Evolutionary conservation across 352 stramenopile species (phyloP).

Genomic region (Globisporangium paroecandrum): DNA sequence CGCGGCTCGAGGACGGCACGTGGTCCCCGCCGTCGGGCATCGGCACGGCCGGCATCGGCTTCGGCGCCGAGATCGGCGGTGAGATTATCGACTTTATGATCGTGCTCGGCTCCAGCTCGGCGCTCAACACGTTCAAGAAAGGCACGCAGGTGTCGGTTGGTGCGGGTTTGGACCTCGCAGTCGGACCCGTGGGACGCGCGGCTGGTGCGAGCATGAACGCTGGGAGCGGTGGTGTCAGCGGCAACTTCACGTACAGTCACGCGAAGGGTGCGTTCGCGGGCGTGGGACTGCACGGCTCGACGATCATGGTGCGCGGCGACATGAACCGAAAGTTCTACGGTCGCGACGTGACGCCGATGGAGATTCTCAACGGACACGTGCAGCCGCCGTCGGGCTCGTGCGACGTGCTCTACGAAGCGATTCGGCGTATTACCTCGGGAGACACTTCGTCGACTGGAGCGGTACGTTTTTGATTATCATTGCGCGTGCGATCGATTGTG

Average conservation of each 20-base stretch:
- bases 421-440: conserved; percentile 39
- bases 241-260: conserved; percentile 87
- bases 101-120: conserved; percentile 63
- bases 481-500: neutral
- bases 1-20: conserved; percentile 72
- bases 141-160: conserved; percentile 79
- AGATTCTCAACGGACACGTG: conserved; percentile 80
- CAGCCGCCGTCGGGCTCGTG: conserved; percentile 53
- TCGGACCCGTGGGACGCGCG: conserved; percentile 66
- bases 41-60: conserved; percentile 74
- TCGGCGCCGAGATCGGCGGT: conserved; percentile 78
- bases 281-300: conserved; percentile 75
- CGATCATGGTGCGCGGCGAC: conserved; percentile 77
- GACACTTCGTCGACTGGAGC: conserved; percentile 7
- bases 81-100: conserved; percentile 91
- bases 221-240: conserved; percentile 67
- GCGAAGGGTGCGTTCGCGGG: conserved; percentile 80
- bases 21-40: conserved; percentile 85
- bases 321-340: conserved; percentile 88
- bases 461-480: conserved; percentile 9
- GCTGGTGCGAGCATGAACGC: conserved; percentile 76
- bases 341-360: conserved; percentile 67
- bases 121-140: conserved; percentile 83
- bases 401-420: conserved; percentile 69
- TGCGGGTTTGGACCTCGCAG: conserved; percentile 68